Evolutionary conservation across 495 filamentous ascomycete species (phyloP).

Genomic region (Xylaria sp.): DNA sequence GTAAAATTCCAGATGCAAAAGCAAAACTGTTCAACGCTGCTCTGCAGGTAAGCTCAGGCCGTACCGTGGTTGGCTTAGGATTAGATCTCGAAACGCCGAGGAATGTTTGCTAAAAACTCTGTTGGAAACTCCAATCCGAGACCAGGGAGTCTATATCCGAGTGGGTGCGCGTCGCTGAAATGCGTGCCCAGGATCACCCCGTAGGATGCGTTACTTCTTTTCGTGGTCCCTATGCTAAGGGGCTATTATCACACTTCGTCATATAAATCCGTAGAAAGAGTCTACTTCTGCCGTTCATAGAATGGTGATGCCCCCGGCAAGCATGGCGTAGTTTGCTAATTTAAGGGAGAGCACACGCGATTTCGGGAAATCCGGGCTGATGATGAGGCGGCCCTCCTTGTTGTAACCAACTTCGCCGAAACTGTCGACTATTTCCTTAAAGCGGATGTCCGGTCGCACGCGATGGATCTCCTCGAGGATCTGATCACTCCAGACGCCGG

Average conservation of each 20-base stretch:
- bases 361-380: slow-evolving; percentile 56
- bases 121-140: background rate
- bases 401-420: slow-evolving; percentile 58
- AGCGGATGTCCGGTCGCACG: slow-evolving; percentile 61
- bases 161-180: background rate
- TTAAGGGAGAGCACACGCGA: slow-evolving; percentile 53
- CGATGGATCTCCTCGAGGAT: slow-evolving; percentile 63
- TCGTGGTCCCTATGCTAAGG: slow-evolving; percentile 7
- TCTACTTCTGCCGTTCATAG: slow-evolving; percentile 22
- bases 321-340: slow-evolving; percentile 54
- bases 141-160: background rate
- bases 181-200: background rate
- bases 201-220: background rate
- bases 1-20: slow-evolving; percentile 15
- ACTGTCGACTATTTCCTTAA: slow-evolving; percentile 63
- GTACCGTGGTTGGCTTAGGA: background rate
- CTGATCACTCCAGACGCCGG: slow-evolving; percentile 71
- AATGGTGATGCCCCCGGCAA: slow-evolving; percentile 49
- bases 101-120: background rate
- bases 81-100: slow-evolving; percentile 9
- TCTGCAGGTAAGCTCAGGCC: background rate
- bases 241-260: slow-evolving; percentile 1
- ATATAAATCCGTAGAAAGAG: background rate
- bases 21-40: slow-evolving; percentile 7
- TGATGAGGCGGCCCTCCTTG: slow-evolving; percentile 59